Conservation (phyloP, 768 basidiomycete genomes). For the Leccinum aurantiacum region DNA sequence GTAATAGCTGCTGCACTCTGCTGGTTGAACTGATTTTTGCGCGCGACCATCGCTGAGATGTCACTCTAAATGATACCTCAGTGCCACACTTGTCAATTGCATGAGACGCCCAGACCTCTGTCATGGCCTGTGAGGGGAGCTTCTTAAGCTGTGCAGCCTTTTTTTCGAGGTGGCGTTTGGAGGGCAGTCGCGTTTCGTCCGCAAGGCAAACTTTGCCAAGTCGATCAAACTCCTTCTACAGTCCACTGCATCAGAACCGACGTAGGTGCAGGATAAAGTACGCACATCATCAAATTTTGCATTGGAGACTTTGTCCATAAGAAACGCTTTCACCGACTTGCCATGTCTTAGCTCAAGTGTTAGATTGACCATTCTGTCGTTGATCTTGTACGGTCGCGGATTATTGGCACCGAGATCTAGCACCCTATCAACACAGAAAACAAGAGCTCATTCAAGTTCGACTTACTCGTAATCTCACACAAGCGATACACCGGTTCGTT, state of each 20-base stretch:
- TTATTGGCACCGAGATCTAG: conserved; percentile 53
- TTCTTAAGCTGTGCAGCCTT: conserved; percentile 65
- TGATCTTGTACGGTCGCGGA: conserved; percentile 69
- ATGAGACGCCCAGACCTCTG: conserved; percentile 59
- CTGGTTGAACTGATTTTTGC: conserved; percentile 50
- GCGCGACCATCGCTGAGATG: conserved; percentile 72
- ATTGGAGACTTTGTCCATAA: conserved; percentile 90
- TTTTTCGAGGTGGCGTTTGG: conserved; percentile 61
- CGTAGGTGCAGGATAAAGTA: conserved; percentile 11
- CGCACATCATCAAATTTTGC: conserved; percentile 59
- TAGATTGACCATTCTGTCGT: conserved; percentile 63
- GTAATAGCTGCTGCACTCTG: conserved; percentile 37
- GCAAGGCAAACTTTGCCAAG: conserved; percentile 42
- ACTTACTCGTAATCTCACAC: conserved; percentile 76
- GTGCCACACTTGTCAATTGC: conserved; percentile 5
- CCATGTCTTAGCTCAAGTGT: conserved; percentile 78
- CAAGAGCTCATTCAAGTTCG: conserved; percentile 1
- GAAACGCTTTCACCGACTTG: conserved; percentile 54
- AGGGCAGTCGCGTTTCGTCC: conserved; percentile 66
- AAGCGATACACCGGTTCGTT: conserved; percentile 71
- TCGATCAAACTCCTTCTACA: conserved; percentile 73
- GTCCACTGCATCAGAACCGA: conserved; percentile 10
- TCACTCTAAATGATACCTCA: conserved; percentile 58
- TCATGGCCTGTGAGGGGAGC: conserved; percentile 60
- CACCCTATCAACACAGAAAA: conserved; percentile 6